A percentile compares a stretch with the other conserved stretches of the same genome.
phyloP scores from a whole-genome alignment of 345 rosid genomes.

The Syzygium grande region DNA sequence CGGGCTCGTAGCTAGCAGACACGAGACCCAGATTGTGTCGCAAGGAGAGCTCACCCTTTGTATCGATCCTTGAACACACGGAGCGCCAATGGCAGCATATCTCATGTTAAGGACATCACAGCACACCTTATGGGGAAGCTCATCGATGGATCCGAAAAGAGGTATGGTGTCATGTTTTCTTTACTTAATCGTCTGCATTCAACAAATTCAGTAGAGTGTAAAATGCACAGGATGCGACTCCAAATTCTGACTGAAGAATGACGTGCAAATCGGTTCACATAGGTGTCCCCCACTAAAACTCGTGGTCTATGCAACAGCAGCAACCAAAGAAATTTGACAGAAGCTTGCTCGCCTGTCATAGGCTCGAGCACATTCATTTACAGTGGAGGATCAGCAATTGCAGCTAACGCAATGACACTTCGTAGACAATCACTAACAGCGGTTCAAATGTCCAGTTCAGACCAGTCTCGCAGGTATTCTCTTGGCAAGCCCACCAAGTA shows the following conservation, averaged over 20 bases:
- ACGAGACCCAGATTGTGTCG: conserved; percentile 25
- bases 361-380: conserved; percentile 4
- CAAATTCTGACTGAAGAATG: neutral
- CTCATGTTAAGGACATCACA: conserved; percentile 71
- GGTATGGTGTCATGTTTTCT: conserved; percentile 18
- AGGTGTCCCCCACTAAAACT: neutral
- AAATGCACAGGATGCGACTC: neutral
- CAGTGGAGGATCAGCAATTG: conserved; percentile 34
- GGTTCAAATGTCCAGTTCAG: conserved; percentile 23
- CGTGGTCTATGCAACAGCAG: conserved; percentile 5
- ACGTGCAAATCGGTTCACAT: neutral
- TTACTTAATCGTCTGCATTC: neutral
- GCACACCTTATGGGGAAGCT: conserved; percentile 65
- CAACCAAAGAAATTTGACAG: conserved; percentile 27
- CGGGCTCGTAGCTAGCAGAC: conserved; percentile 17
- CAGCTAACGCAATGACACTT: conserved; percentile 28
- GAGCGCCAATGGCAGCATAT: conserved; percentile 39
- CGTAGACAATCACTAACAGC: conserved; percentile 77
- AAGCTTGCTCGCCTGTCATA: conserved; percentile 25
- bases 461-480: conserved; percentile 23
- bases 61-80: conserved; percentile 20
- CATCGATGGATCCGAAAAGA: conserved; percentile 64
- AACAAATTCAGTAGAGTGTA: neutral
- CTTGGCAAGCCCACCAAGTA: conserved; percentile 45
- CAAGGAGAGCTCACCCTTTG: conserved; percentile 22